Percentiles rank a stretch among this genome's conserved stretches.
Evolutionary conservation across 2,329 filamentous ascomycete species (phyloP).

Genomic region (Leptodontidium sp.): DNA sequence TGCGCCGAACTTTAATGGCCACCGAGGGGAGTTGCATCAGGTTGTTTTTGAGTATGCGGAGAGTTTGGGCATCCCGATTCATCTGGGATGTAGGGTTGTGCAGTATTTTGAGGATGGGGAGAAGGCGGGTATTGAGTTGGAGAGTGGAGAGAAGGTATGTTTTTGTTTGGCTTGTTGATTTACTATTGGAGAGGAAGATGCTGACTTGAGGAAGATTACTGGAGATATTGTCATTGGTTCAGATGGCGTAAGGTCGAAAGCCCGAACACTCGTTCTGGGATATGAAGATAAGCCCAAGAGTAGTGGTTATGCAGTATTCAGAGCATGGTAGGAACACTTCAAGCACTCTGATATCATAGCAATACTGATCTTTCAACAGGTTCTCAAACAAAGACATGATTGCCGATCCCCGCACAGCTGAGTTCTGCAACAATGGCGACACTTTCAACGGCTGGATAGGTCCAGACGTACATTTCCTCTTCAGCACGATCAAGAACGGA

Average conservation of each 20-base stretch:
- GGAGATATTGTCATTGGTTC: constrained; percentile 62
- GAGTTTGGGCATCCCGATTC: constrained; percentile 59
- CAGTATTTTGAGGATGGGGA: constrained; percentile 58
- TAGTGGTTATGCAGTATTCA: constrained; percentile 60
- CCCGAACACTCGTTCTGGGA: constrained; percentile 58
- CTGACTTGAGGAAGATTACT: constrained; percentile 34
- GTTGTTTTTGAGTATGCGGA: constrained; percentile 60
- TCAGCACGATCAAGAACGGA: constrained; percentile 60
- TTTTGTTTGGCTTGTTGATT: background rate
- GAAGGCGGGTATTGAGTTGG: constrained; percentile 55
- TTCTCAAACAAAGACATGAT: constrained; percentile 56
- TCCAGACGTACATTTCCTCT: constrained; percentile 60
- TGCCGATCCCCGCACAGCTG: constrained; percentile 32
- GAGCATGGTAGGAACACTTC: constrained; percentile 53
- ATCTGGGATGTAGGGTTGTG: constrained; percentile 57
- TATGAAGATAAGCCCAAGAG: constrained; percentile 60
- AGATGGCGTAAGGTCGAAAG: constrained; percentile 63
- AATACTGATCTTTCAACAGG: constrained; percentile 41
- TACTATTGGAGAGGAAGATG: background rate
- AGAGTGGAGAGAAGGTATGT: constrained; percentile 44
- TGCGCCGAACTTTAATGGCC: constrained; percentile 52
- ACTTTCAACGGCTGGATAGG: constrained; percentile 40
- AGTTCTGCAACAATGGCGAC: constrained; percentile 38
- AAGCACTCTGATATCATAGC: background rate
- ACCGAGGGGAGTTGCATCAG: constrained; percentile 63